These are phyloP conservation scores for Salmacisia buchloeana DNA, from an alignment of 1,284 basidiomycete genomes.

Conservation along the genomic window DNA sequence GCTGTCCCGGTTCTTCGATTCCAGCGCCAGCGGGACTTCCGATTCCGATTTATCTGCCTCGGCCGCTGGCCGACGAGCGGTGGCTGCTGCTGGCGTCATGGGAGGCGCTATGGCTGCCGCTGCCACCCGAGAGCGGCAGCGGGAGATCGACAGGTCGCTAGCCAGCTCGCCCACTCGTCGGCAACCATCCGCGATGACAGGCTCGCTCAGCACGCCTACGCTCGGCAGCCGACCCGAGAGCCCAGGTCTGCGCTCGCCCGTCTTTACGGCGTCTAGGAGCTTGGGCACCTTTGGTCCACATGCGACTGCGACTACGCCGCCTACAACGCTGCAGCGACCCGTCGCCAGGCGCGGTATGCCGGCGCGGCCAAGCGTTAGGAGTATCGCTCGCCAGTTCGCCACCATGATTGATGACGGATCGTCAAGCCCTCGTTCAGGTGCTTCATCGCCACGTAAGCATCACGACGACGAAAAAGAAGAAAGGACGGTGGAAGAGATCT, in stretches of 20 bases:
- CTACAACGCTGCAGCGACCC: conserved; percentile 1
- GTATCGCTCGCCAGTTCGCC: conserved; percentile 5
- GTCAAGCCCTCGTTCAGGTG: background rate
- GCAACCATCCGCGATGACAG: background rate
- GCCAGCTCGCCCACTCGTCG: background rate
- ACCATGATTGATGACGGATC: conserved; percentile 6
- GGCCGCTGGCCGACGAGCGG: background rate
- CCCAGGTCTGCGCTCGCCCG: background rate
- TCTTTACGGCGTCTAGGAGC: background rate
- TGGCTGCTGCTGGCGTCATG: background rate
- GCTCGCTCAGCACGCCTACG: background rate
- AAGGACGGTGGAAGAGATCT: background rate
- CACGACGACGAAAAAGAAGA: background rate
- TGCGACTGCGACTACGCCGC: background rate
- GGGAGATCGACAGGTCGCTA: background rate
- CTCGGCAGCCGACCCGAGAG: background rate
- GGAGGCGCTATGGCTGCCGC: conserved; percentile 1
- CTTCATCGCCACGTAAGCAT: background rate
- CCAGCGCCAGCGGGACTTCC: background rate
- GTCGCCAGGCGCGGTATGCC: background rate
- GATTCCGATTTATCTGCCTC: background rate
- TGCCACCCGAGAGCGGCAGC: background rate
- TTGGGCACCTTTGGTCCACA: conserved; percentile 4
- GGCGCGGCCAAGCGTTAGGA: background rate
- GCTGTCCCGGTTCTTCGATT: conserved; percentile 5